phyloP scores from a whole-genome alignment of 805 yeast species.

The Kazachstania psychrophila region DNA sequence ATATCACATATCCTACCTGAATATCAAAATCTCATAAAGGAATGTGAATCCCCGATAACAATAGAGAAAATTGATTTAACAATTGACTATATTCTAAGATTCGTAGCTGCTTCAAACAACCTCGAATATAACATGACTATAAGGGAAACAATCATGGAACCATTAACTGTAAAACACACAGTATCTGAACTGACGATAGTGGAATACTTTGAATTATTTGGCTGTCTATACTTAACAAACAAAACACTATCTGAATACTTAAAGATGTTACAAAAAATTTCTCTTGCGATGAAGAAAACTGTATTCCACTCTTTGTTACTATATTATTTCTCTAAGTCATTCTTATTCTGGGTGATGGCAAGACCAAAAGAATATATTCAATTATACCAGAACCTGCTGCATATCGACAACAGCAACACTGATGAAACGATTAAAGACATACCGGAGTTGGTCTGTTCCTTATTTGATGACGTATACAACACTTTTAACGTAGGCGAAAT shows the following conservation, averaged over 20 bases:
- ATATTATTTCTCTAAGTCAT: conserved; percentile 35
- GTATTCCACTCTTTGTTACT: conserved; percentile 38
- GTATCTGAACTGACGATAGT: conserved; percentile 32
- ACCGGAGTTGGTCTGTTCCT: conserved; percentile 10
- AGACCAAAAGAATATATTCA: conserved; percentile 38
- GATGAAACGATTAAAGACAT: conserved; percentile 10
- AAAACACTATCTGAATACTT: conserved; percentile 31
- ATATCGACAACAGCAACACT: conserved; percentile 4
- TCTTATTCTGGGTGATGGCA: conserved; percentile 40
- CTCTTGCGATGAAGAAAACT: conserved; percentile 33
- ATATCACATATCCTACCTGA: conserved; percentile 11
- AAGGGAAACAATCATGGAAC: conserved; percentile 13
- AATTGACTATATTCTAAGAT: conserved; percentile 35
- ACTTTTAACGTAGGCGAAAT: conserved; percentile 12
- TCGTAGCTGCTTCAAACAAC: conserved; percentile 41
- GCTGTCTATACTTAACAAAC: conserved; percentile 34
- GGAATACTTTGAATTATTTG: conserved; percentile 38
- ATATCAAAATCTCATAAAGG: conserved; percentile 13
- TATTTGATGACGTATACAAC: conserved; percentile 17
- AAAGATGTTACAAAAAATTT: conserved; percentile 30
- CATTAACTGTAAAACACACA: conserved; percentile 28
- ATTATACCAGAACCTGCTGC: conserved; percentile 10
- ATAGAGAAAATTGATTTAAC: conserved; percentile 29
- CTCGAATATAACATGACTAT: conserved; percentile 32
- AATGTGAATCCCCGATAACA: conserved; percentile 7